Evolutionary conservation across 495 filamentous ascomycete genomes (phyloP).

Genomic region (Trichoderma parareesei): DNA sequence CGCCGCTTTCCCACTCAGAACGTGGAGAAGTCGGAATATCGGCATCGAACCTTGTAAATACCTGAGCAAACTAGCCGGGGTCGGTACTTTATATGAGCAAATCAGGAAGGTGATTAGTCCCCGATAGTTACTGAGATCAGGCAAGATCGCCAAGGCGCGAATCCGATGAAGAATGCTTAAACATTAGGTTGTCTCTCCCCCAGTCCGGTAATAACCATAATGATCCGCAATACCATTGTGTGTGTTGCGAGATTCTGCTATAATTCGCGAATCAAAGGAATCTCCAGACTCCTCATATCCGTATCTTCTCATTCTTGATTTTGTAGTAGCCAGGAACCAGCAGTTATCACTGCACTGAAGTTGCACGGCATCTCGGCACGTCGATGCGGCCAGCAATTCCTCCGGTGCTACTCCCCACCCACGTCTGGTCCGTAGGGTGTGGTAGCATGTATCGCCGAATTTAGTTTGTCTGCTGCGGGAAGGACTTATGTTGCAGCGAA

Average conservation of each 20-base stretch:
- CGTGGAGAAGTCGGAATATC: not conserved
- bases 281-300: too few species aligned
- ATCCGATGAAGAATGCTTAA: not conserved
- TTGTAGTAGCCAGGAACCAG: not conserved
- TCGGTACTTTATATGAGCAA: not conserved
- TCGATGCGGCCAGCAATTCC: not conserved
- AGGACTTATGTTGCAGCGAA: not conserved
- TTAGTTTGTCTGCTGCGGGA: not conserved
- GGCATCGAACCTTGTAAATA: not conserved
- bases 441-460: not conserved
- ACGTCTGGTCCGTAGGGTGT: not conserved
- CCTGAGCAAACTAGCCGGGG: not conserved
- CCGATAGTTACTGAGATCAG: not conserved
- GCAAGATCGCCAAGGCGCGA: not conserved
- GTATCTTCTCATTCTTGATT: not conserved
- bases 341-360: not conserved
- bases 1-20: not conserved
- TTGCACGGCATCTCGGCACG: not conserved
- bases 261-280: not conserved
- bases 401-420: not conserved
- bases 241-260: not conserved
- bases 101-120: not conserved
- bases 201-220: not conserved
- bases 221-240: not conserved
- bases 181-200: not conserved